Percentiles rank a stretch among this genome's conserved stretches.
Evolutionary conservation across 2,329 filamentous ascomycete genomes (phyloP).

Genomic region (Pestalotiopsis sp.): DNA sequence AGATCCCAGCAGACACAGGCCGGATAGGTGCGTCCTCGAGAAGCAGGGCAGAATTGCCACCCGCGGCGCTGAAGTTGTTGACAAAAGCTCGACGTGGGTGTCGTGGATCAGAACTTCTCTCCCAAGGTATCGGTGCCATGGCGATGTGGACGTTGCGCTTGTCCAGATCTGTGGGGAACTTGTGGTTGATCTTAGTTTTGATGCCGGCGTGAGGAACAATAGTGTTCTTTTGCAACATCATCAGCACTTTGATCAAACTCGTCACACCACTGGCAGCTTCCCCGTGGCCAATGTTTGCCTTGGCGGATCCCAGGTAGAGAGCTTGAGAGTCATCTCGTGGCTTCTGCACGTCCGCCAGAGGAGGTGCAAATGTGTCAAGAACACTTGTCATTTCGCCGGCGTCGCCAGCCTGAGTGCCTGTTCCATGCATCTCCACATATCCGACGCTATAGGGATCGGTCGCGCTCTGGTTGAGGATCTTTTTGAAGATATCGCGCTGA

Average conservation of each 20-base stretch:
- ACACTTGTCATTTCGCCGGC: slow-evolving; percentile 66
- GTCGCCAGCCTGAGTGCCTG: slow-evolving; percentile 72
- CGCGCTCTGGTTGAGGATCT: slow-evolving; percentile 57
- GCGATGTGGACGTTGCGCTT: slow-evolving; percentile 42
- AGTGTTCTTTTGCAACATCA: slow-evolving; percentile 26
- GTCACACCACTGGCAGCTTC: slow-evolving; percentile 38
- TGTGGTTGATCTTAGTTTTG: slow-evolving; percentile 45
- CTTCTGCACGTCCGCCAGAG: neutral
- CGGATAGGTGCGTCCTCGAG: slow-evolving; percentile 21
- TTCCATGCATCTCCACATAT: slow-evolving; percentile 72
- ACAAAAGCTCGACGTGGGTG: slow-evolving; percentile 33
- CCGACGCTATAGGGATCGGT: slow-evolving; percentile 56
- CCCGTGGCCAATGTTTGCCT: slow-evolving; percentile 49
- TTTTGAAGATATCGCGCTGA: slow-evolving; percentile 62
- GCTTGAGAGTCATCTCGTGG: slow-evolving; percentile 35
- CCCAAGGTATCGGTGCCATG: slow-evolving; percentile 36
- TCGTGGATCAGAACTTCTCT: slow-evolving; percentile 19
- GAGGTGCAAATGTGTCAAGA: slow-evolving; percentile 58
- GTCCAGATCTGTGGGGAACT: slow-evolving; percentile 41
- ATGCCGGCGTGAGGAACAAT: slow-evolving; percentile 52
- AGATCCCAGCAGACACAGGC: neutral
- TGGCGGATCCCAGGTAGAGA: slow-evolving; percentile 47
- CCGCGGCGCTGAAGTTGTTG: slow-evolving; percentile 57
- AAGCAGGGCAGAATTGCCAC: slow-evolving; percentile 45
- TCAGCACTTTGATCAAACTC: slow-evolving; percentile 21